Evolutionary conservation across 306 rosid species (phyloP).

Genomic region (Prunus padus): DNA sequence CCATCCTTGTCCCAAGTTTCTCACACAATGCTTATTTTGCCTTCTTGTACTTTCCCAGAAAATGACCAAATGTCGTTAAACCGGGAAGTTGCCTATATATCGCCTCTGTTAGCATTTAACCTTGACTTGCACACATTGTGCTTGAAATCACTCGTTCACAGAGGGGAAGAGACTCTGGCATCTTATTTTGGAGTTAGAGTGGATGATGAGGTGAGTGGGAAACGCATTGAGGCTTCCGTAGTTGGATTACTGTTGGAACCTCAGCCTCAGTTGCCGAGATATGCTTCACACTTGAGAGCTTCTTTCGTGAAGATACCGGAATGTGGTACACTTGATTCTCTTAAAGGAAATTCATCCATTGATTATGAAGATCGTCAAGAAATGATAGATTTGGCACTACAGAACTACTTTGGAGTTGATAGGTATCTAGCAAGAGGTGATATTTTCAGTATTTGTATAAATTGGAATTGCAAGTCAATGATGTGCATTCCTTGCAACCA

Average conservation of each 20-base stretch:
- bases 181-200: conserved; percentile 59
- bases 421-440: conserved; percentile 77
- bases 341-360: conserved; percentile 53
- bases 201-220: conserved; percentile 32
- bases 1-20: conserved; percentile 33
- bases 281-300: conserved; percentile 78
- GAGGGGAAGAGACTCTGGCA: conserved; percentile 54
- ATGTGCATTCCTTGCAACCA: conserved; percentile 74
- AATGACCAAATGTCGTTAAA: conserved; percentile 26
- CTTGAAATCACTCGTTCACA: conserved; percentile 57
- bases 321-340: conserved; percentile 71
- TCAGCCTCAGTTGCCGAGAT: conserved; percentile 46
- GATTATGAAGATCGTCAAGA: conserved; percentile 75
- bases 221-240: conserved; percentile 32
- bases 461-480: conserved; percentile 68
- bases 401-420: conserved; percentile 75
- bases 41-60: conserved; percentile 52
- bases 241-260: conserved; percentile 55
- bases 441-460: conserved; percentile 59
- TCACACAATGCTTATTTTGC: conserved; percentile 61
- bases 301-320: conserved; percentile 82
- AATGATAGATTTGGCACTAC: conserved; percentile 72
- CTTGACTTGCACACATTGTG: conserved; percentile 74
- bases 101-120: conserved; percentile 80
- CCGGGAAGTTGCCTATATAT: conserved; percentile 57